Evolutionary conservation across 495 filamentous ascomycete genomes (phyloP), one percentile per base, ranked within the genome.

Genomic region (Penicillium simplicissimum): DNA sequence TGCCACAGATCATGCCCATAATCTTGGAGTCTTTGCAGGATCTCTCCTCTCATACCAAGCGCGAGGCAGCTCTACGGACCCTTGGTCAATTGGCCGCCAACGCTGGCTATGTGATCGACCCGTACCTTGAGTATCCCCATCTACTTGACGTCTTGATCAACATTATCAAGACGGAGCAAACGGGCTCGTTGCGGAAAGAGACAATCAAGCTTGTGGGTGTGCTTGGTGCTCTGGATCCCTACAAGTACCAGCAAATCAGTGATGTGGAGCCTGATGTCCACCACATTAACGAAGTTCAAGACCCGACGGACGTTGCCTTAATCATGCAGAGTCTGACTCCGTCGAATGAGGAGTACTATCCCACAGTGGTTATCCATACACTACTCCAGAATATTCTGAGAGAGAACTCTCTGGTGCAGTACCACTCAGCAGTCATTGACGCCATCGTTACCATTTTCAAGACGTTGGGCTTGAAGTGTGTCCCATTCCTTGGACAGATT

Each of bases 391-490:
- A 80, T 55, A 91, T 99, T 57, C 76, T 99, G 43, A 91, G 91
- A 63, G 95, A 99, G 67, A 87, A 85, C 43, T 97, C 95, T 2
- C 76, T 98, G 48, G 82, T 86, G 7, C 88, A 94, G 64, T 92
- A 96, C 67, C 95, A 99, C 69, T 95, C 92, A 3, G 88, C 88
- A 9, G 95, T 98, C n/a, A 92, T 99, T 59, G 95, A 97, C 72
- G 94, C 96, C 1, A 94, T 99, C 63, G 97, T 99, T 85, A 96
- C 90, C 58, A 98, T 98, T 55, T 99, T 98, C 76, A 92, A 94
- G 66, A 97, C 96, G 8, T 79, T 98, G 54, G 95, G 95, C 1
- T 73, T 97, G 63, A 96, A 97, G 71, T 98, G 96, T 70, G 93
- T 99, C 34, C 88, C 91, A 3, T 98, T 97, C 72, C 83, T 99